These are phyloP conservation scores for Coccomyxa sp. DNA, from an alignment of 139 green algal species.

Conservation along the genomic window DNA sequence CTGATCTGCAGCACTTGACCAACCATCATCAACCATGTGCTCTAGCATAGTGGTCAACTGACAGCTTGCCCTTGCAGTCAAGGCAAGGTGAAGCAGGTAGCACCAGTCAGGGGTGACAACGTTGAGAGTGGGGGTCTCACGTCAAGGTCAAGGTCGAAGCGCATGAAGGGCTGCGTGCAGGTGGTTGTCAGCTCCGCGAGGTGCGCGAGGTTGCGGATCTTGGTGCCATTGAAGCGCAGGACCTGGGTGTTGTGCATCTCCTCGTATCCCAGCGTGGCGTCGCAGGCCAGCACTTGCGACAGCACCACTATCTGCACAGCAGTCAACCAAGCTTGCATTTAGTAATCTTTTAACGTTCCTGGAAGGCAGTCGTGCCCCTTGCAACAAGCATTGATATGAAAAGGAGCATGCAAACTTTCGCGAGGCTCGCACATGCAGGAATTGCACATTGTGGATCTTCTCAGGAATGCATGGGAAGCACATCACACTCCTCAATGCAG, in stretches of 20 bases:
- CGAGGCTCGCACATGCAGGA: too few relatives aligned
- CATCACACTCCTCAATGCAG: too few relatives aligned
- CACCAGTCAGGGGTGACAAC: background rate
- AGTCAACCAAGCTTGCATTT: too few relatives aligned
- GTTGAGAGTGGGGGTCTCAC: background rate
- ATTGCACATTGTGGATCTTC: too few relatives aligned
- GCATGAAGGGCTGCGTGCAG: conserved; percentile 51
- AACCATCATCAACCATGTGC: background rate
- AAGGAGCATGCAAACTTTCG: too few relatives aligned
- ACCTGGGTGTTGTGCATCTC: conserved; percentile 80
- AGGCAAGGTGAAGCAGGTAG: background rate
- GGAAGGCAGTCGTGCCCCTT: too few relatives aligned
- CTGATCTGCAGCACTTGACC: background rate
- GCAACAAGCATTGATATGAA: too few relatives aligned
- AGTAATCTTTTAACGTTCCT: too few relatives aligned
- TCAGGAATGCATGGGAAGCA: too few relatives aligned
- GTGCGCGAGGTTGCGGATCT: conserved; percentile 75
- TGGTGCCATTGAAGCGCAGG: conserved; percentile 67
- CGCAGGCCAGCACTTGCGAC: conserved; percentile 73
- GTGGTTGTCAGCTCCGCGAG: conserved; percentile 59
- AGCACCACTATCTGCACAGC: conserved; percentile 63
- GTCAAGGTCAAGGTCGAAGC: conserved; percentile 81
- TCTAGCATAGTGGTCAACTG: background rate
- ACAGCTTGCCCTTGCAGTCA: background rate
- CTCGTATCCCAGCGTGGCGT: conserved; percentile 84